phyloP scores from a whole-genome alignment of 2,329 filamentous ascomycete species.

The Juglanconis juglandina region DNA sequence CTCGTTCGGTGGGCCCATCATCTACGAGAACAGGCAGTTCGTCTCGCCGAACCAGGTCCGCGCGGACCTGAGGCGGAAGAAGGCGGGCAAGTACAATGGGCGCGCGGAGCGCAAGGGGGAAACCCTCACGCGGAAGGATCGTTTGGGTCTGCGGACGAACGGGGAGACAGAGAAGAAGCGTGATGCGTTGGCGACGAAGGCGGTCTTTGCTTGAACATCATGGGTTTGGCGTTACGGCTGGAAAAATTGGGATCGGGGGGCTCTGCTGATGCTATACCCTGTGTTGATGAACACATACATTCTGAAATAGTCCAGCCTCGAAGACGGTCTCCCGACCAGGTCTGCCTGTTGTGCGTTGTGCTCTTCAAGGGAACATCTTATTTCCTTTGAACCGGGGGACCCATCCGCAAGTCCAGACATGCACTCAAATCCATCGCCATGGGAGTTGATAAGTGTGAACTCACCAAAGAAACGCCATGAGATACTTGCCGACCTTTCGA shows the following conservation, averaged over 20 bases:
- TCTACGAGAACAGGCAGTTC: conserved; percentile 98
- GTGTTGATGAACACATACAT: neutral
- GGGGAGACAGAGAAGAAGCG: conserved; percentile 58
- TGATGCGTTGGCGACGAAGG: conserved; percentile 71
- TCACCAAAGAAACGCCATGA: too few relatives aligned
- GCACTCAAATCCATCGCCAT: too few relatives aligned
- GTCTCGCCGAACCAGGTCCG: conserved; percentile 94
- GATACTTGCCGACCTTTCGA: too few relatives aligned
- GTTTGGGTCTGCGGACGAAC: conserved; percentile 69
- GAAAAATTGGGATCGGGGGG: conserved; percentile 6
- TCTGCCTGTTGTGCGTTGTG: too few relatives aligned
- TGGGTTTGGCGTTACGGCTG: conserved; percentile 13
- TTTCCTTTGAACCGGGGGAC: too few relatives aligned
- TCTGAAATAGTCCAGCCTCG: neutral
- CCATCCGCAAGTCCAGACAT: too few relatives aligned
- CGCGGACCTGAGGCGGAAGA: conserved; percentile 71
- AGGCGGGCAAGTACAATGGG: conserved; percentile 73
- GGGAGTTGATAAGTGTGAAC: too few relatives aligned
- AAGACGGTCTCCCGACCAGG: neutral
- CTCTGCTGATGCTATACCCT: conserved; percentile 17
- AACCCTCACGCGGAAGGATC: conserved; percentile 68
- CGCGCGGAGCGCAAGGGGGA: conserved; percentile 73
- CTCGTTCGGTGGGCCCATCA: conserved; percentile 90
- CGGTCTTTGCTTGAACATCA: conserved; percentile 64
- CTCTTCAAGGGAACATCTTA: too few relatives aligned